These are phyloP conservation scores for Bolboschoenus planiculmis DNA, from an alignment of 176 grass and related monocot genomes.

Conservation along the genomic window DNA sequence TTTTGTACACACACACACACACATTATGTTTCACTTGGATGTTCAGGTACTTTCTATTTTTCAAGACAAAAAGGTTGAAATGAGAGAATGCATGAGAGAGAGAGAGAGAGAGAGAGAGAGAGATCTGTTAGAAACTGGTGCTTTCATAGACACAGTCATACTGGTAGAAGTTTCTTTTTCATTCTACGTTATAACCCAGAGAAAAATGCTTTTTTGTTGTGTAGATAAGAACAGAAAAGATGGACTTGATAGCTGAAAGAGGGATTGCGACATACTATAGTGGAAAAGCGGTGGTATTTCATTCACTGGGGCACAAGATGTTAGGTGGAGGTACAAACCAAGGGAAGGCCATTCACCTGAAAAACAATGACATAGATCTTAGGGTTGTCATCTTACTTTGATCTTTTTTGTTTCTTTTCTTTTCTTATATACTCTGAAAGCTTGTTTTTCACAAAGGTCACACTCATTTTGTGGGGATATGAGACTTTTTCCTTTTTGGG, in stretches of 20 bases:
- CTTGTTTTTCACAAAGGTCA: neutral
- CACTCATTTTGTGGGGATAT: neutral
- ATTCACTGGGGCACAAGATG: slow-evolving; percentile 47
- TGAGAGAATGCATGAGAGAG: neutral
- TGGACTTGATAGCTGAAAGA: slow-evolving; percentile 99
- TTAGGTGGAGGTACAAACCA: slow-evolving; percentile 59
- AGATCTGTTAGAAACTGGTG: neutral
- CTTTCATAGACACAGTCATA: neutral
- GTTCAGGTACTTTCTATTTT: slow-evolving; percentile 32
- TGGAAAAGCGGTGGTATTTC: slow-evolving; percentile 64
- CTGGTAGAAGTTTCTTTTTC: neutral
- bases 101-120: neutral
- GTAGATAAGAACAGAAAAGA: slow-evolving; percentile 98
- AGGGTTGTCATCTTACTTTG: slow-evolving; percentile 49
- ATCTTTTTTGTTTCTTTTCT: neutral
- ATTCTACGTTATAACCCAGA: neutral
- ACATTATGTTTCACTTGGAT: slow-evolving; percentile 72
- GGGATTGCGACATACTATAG: slow-evolving; percentile 95
- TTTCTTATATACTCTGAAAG: slow-evolving; percentile 12
- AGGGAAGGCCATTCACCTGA: slow-evolving; percentile 70
- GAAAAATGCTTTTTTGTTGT: neutral
- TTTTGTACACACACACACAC: neutral
- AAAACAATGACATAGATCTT: slow-evolving; percentile 72
- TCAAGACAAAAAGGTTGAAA: neutral
- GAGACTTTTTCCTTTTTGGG: neutral